Conservation (phyloP, 2,329 filamentous ascomycete species). For the Venturia aucupariae region DNA sequence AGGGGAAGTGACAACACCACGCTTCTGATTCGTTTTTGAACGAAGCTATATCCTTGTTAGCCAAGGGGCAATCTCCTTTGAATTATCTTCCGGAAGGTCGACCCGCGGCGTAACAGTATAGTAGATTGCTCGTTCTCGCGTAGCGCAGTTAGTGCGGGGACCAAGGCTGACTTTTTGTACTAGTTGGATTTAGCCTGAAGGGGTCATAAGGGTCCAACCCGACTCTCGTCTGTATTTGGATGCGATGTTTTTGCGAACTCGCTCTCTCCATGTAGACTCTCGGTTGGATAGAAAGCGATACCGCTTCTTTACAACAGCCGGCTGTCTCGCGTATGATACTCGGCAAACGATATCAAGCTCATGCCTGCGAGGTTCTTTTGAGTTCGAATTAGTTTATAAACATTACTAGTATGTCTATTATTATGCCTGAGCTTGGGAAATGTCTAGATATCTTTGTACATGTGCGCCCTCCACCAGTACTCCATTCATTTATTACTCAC, state of each 20-base stretch:
- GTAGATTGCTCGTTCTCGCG: slow-evolving; percentile 1
- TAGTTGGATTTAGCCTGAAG: too few relatives aligned
- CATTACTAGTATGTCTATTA: too few relatives aligned
- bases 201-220: neutral
- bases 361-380: too few relatives aligned
- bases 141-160: neutral
- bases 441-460: too few relatives aligned
- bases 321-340: too few relatives aligned
- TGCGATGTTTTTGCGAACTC: neutral
- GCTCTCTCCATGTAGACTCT: neutral
- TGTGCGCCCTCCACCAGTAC: neutral
- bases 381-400: too few relatives aligned
- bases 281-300: neutral
- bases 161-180: neutral
- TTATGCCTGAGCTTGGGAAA: too few relatives aligned
- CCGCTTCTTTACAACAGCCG: neutral
- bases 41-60: neutral
- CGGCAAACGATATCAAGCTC: too few relatives aligned
- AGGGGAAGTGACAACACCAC: neutral
- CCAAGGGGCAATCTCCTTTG: neutral
- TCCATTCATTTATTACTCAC: neutral
- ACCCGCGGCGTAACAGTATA: neutral
- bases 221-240: neutral
- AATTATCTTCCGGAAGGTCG: neutral
- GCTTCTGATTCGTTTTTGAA: neutral